These are phyloP conservation scores for Paecilomyces fulvus DNA, from an alignment of 2,329 filamentous ascomycete species.

Conservation along the genomic window DNA sequence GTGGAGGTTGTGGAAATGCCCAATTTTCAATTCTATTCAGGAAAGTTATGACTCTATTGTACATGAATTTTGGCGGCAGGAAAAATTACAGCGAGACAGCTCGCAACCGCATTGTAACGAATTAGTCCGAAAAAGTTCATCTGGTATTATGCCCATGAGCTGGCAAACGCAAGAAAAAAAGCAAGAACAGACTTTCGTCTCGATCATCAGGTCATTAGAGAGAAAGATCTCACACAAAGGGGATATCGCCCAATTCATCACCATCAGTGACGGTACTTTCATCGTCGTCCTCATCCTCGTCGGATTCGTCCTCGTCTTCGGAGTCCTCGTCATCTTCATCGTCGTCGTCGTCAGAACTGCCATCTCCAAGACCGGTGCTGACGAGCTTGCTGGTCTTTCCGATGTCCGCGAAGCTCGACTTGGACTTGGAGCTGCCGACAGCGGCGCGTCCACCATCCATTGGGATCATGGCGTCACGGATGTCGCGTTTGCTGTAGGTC, in stretches of 20 bases:
- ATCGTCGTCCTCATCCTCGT: constrained; percentile 4
- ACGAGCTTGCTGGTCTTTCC: constrained; percentile 33
- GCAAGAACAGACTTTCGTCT: not conserved
- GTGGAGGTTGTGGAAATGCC: no score
- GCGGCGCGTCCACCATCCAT: constrained; percentile 18
- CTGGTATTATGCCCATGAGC: not conserved
- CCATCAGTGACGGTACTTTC: constrained; percentile 4
- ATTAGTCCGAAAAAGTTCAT: not conserved
- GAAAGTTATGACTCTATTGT: no score
- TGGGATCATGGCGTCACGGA: constrained; percentile 20
- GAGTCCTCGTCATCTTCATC: constrained; percentile 6
- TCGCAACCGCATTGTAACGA: no score
- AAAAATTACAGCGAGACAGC: no score
- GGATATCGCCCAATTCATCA: not conserved
- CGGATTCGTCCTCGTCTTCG: constrained; percentile 1
- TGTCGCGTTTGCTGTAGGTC: constrained; percentile 11
- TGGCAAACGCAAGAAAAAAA: not conserved
- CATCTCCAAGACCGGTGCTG: constrained; percentile 24
- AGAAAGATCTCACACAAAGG: not conserved
- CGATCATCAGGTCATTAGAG: not conserved
- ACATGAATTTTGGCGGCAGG: no score
- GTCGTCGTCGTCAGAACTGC: not conserved
- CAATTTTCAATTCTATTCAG: no score
- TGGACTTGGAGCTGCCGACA: constrained; percentile 10
- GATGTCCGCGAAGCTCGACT: constrained; percentile 21